Percentiles rank a stretch among this genome's conserved stretches.
These are phyloP conservation scores for Colletotrichum spinosum DNA, from an alignment of 2,329 filamentous ascomycete genomes.

Conservation along the genomic window DNA sequence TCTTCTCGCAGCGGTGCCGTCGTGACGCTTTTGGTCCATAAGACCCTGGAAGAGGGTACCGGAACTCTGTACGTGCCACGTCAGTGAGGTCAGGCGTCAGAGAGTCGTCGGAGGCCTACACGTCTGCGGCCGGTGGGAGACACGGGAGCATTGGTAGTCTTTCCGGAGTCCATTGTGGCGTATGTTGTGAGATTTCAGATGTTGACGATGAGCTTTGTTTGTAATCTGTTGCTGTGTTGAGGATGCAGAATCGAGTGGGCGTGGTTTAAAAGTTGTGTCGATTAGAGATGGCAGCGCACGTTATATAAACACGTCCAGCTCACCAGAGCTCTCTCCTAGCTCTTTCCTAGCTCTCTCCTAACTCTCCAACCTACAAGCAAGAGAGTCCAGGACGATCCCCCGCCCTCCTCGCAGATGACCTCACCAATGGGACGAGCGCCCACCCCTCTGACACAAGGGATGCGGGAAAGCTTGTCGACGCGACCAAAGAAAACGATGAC, in stretches of 20 bases:
- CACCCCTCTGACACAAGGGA: slow-evolving; percentile 37
- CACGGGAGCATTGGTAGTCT: slow-evolving; percentile 24
- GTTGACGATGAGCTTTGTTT: not conserved
- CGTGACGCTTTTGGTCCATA: slow-evolving; percentile 61
- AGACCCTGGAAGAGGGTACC: slow-evolving; percentile 64
- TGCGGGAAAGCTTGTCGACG: slow-evolving; percentile 39
- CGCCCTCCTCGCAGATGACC: slow-evolving; percentile 27
- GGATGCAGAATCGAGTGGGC: too few relatives aligned
- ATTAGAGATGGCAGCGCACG: too few relatives aligned
- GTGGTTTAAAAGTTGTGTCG: too few relatives aligned
- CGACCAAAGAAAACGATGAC: slow-evolving; percentile 30
- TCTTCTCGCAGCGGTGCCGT: slow-evolving; percentile 60
- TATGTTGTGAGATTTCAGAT: not conserved
- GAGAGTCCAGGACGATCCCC: slow-evolving; percentile 17
- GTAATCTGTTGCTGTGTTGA: too few relatives aligned
- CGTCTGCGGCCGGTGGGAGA: slow-evolving; percentile 33
- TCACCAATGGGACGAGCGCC: slow-evolving; percentile 37
- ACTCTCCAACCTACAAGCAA: slow-evolving; percentile 9
- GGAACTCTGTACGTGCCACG: slow-evolving; percentile 51
- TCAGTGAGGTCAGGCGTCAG: not conserved
- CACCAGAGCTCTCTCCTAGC: not conserved
- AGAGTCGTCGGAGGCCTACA: not conserved
- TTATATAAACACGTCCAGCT: too few relatives aligned
- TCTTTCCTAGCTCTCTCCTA: not conserved
- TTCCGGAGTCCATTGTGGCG: slow-evolving; percentile 31